phyloP scores from a whole-genome alignment of 495 filamentous ascomycete species.

The Clohesyomyces aquaticus region DNA sequence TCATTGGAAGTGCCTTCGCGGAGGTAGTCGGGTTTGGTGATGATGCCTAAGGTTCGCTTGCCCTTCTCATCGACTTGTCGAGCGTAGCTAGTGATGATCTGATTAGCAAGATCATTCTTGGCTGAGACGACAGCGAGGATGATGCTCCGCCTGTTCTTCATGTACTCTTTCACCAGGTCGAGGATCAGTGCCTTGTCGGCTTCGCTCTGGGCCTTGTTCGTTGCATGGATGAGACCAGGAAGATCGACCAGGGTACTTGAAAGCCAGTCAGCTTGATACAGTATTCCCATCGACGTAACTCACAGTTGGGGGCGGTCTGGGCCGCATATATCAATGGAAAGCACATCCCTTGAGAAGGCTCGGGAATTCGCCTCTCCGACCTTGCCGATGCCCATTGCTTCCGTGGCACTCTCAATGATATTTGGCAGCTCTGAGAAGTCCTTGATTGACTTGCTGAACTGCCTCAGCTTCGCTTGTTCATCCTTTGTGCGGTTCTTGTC shows the following conservation, averaged over 20 bases:
- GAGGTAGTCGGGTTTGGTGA: conserved; percentile 61
- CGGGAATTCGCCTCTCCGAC: conserved; percentile 14
- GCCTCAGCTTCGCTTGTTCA: conserved; percentile 44
- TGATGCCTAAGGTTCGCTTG: conserved; percentile 61
- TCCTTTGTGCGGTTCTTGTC: conserved; percentile 38
- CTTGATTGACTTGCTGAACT: conserved; percentile 37
- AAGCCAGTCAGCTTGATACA: background rate
- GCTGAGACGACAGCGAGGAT: conserved; percentile 63
- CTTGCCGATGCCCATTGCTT: conserved; percentile 41
- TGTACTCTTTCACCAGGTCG: conserved; percentile 61
- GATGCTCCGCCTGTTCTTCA: conserved; percentile 59
- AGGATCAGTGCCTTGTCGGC: conserved; percentile 55
- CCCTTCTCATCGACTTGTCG: conserved; percentile 51
- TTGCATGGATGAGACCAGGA: conserved; percentile 61
- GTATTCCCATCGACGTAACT: background rate
- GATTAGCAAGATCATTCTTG: conserved; percentile 54
- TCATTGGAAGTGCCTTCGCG: conserved; percentile 55
- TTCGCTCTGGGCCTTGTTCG: conserved; percentile 50
- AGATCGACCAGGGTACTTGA: conserved; percentile 64
- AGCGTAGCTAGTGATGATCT: conserved; percentile 53
- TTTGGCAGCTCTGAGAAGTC: conserved; percentile 44
- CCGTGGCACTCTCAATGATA: conserved; percentile 44
- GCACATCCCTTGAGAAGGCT: conserved; percentile 63
- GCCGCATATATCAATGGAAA: conserved; percentile 65
- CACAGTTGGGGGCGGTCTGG: conserved; percentile 62